Percentiles rank a stretch among this genome's conserved stretches.
Conservation (phyloP, 2,329 filamentous ascomycete species). For the Stenocarpella maydis region DNA sequence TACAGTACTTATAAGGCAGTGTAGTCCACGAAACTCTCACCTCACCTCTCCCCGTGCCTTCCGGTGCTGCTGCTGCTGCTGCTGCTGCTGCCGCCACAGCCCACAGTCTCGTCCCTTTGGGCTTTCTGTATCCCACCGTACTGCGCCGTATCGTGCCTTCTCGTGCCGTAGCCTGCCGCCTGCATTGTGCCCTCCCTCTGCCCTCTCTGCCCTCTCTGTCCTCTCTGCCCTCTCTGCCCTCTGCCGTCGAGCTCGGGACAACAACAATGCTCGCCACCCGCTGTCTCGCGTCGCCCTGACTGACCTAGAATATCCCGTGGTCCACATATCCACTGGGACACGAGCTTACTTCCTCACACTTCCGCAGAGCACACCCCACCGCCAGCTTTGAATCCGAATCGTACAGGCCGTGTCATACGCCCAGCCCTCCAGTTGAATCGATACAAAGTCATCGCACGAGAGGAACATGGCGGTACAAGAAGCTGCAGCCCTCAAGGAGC, state of each 20-base stretch:
- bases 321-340: neutral
- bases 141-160: neutral
- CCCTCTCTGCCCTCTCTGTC: no score
- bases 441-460: neutral
- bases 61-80: neutral
- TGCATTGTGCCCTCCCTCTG: neutral
- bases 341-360: neutral
- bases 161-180: neutral
- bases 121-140: neutral
- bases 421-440: neutral
- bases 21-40: no score
- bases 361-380: no score
- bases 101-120: neutral
- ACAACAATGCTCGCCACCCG: conserved; percentile 15
- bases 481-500: conserved; percentile 57
- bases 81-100: neutral
- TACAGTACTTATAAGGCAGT: no score
- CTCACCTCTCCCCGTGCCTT: conserved; percentile 13
- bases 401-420: neutral
- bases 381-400: no score
- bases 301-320: neutral
- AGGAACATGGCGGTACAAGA: conserved; percentile 40
- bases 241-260: conserved; percentile 2
- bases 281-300: neutral
- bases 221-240: no score